Percentiles rank a stretch among this genome's conserved stretches.
These are phyloP conservation scores for Jacaranda copaia DNA, from an alignment of 257 asterid species.

Conservation along the genomic window DNA sequence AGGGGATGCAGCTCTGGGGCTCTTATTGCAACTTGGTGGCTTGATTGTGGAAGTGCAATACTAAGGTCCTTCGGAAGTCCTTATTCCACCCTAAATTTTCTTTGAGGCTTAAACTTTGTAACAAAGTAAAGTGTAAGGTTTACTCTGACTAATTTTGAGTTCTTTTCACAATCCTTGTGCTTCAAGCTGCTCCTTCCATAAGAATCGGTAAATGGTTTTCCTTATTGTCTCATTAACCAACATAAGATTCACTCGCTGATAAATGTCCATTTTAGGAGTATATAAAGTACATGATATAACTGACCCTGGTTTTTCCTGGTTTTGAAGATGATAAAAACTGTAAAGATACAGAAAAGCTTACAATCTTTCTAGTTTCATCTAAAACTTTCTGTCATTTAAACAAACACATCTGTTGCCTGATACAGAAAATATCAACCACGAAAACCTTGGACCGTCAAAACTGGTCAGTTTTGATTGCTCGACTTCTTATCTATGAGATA, in stretches of 20 bases:
- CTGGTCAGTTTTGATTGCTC: background rate
- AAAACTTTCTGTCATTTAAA: constrained; percentile 9
- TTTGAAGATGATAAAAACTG: constrained; percentile 8
- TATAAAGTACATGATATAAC: background rate
- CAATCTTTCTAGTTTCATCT: constrained; percentile 7
- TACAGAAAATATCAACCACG: background rate
- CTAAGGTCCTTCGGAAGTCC: background rate
- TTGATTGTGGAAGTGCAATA: background rate
- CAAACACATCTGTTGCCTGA: background rate
- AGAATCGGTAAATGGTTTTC: constrained; percentile 14
- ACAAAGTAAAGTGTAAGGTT: background rate
- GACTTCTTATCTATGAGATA: too few relatives aligned
- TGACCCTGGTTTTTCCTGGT: constrained; percentile 1
- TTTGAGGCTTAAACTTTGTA: background rate
- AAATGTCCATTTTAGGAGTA: background rate
- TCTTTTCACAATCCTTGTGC: background rate
- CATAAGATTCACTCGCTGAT: background rate
- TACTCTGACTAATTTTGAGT: background rate
- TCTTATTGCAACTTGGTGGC: background rate
- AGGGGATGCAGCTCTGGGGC: background rate
- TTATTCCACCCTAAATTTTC: background rate
- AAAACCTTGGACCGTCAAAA: background rate
- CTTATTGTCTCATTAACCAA: background rate
- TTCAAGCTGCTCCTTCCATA: constrained; percentile 9
- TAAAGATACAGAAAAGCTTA: background rate